Percentiles rank a stretch among this genome's conserved stretches.
These are phyloP conservation scores for Heimioporus punctisporus DNA, from an alignment of 1,284 basidiomycete genomes.

Conservation along the genomic window DNA sequence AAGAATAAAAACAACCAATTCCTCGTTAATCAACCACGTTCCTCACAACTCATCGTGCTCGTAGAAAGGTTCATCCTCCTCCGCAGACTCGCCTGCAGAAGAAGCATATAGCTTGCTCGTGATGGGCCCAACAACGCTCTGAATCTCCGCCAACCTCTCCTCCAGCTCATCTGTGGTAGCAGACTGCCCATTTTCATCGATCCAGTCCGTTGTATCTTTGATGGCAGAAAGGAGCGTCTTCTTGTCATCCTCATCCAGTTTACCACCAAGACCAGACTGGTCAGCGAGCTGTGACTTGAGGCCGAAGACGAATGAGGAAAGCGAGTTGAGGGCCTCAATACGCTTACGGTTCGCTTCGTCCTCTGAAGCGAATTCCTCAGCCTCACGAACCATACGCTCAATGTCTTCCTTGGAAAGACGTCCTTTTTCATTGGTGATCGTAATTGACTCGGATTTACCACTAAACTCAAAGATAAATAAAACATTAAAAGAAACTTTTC, in stretches of 20 bases:
- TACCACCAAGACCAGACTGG: constrained; percentile 89
- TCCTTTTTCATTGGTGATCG: constrained; percentile 87
- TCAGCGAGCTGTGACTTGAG: constrained; percentile 89
- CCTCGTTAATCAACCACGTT: constrained; percentile 3
- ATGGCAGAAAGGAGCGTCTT: constrained; percentile 81
- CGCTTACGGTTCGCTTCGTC: constrained; percentile 89
- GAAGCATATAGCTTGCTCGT: constrained; percentile 78
- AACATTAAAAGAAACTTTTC: background rate
- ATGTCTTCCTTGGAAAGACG: constrained; percentile 88
- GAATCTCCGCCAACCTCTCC: constrained; percentile 85
- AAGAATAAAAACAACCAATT: constrained; percentile 9
- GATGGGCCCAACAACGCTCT: constrained; percentile 73
- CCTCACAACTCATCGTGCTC: constrained; percentile 70
- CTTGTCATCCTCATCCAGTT: constrained; percentile 88
- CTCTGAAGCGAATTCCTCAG: constrained; percentile 89
- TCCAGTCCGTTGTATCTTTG: constrained; percentile 93
- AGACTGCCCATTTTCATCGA: constrained; percentile 78
- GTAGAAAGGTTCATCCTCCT: constrained; percentile 54
- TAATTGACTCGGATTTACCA: constrained; percentile 89
- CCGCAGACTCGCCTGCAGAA: constrained; percentile 41
- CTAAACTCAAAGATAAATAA: constrained; percentile 32
- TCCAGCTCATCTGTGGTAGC: constrained; percentile 90
- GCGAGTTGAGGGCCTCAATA: constrained; percentile 84
- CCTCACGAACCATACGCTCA: constrained; percentile 91
- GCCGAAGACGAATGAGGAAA: constrained; percentile 81